Base-by-base conservation (phyloP, 768 basidiomycete genomes). In the Candolleomyces eurysporus region DNA sequence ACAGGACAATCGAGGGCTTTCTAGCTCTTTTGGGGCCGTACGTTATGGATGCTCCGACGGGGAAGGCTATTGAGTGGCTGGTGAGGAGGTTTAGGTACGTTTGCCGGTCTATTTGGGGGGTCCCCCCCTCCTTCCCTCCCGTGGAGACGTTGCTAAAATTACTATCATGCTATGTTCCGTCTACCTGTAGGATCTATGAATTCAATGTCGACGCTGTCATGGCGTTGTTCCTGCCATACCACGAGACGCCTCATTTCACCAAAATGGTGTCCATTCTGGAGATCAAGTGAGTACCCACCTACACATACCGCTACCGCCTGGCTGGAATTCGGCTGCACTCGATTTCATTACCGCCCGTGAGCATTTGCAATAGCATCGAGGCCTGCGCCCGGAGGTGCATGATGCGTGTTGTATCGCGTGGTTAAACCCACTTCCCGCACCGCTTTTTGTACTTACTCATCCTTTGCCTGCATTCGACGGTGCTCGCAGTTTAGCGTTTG, bases 41-140 rank as follows among this genome's bases (percentile, higher is more conserved):
- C 79, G 73, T 98, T 48, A 80, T 94, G 76, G 88, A 96, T 45
- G 78, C 84, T 39, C 90, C 93, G 0, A 84, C 92, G 0, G 88
- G 87, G 19, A 94, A 90, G 71, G 84, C 92, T 9, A 70, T 99
- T 30, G 97, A 99, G 69, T 99, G 96, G 96, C 83, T 98, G 26
- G 93, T 98, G 3, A 80, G 92, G 67, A 80, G 95, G 60, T 97
- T 98, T 75, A 88, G 96, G 96, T 93, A 64, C 46, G 85, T 67
- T n/a, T n/a, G 1, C n/a, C 40, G 8, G 11, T 54, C 3, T 39
- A 30, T 56, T 22, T 42, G 30, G 31, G 7, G 46, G 46, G 17
- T 48, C 17, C 46, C 36, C 11, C 36, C 36, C 36, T 36, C 36
- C 36, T 36, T 11, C 36, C 36, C 6, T 36, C 11, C 11, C 8